These are phyloP conservation scores for Lasiosphaeris hirsuta DNA, from an alignment of 495 filamentous ascomycete species.

Conservation along the genomic window DNA sequence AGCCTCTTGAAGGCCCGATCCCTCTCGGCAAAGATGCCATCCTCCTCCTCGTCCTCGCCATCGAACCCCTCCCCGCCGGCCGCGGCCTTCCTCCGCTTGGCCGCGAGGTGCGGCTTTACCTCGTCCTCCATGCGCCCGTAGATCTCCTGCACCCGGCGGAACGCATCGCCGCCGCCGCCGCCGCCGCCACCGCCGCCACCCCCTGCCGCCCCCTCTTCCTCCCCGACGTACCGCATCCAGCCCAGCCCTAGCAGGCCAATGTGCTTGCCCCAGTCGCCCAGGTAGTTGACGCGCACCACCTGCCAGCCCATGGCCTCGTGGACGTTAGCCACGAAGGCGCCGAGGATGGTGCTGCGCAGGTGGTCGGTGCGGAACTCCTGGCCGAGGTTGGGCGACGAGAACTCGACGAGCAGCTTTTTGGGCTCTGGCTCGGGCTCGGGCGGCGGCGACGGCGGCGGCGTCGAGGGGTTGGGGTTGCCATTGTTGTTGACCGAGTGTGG, in stretches of 20 bases:
- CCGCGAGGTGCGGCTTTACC: constrained; percentile 48
- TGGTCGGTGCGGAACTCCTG: constrained; percentile 60
- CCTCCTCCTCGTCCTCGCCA: constrained; percentile 51
- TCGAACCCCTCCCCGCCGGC: constrained; percentile 44
- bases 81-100: constrained; percentile 39
- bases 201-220: too few relatives aligned
- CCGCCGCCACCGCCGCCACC: too few relatives aligned
- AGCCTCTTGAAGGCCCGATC: constrained; percentile 69
- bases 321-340: constrained; percentile 66
- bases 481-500: background rate
- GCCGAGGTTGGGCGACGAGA: constrained; percentile 74
- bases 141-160: constrained; percentile 66
- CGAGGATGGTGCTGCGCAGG: constrained; percentile 72
- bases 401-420: constrained; percentile 58
- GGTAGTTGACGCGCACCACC: constrained; percentile 5
- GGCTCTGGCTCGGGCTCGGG: too few relatives aligned
- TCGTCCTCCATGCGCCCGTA: constrained; percentile 63
- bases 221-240: constrained; percentile 61
- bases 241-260: constrained; percentile 68
- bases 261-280: constrained; percentile 12
- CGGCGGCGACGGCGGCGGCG: background rate
- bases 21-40: constrained; percentile 52
- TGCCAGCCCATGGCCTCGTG: constrained; percentile 62
- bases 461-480: background rate
- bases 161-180: constrained; percentile 54